These are phyloP conservation scores for Penicillium sp. DNA, from an alignment of 2,329 filamentous ascomycete species.

Conservation along the genomic window DNA sequence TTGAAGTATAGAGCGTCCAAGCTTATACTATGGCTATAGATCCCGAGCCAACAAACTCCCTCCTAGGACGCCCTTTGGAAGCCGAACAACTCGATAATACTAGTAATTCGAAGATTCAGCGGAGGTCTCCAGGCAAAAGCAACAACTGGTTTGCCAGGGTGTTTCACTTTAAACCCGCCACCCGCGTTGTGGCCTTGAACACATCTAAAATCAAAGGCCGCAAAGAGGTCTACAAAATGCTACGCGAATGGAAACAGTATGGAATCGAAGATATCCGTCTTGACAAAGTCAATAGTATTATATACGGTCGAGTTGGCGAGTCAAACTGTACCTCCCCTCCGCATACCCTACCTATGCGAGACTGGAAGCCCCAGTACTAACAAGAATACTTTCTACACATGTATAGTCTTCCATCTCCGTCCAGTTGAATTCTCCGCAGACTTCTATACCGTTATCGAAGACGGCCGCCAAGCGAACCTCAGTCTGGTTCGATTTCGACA, in stretches of 20 bases:
- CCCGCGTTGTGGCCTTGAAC: conserved; percentile 74
- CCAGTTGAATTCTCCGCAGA: conserved; percentile 87
- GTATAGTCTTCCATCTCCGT: conserved; percentile 72
- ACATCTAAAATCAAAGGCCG: conserved; percentile 74
- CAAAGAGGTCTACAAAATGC: conserved; percentile 74
- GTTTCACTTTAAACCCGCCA: conserved; percentile 86
- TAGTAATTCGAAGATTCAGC: conserved; percentile 2
- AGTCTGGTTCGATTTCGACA: conserved; percentile 86
- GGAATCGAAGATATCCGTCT: conserved; percentile 81
- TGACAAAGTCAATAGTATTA: conserved; percentile 77
- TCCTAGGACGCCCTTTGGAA: conserved; percentile 22
- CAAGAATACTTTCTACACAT: conserved; percentile 39
- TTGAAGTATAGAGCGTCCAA: neutral
- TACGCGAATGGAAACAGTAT: conserved; percentile 79
- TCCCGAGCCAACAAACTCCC: conserved; percentile 6
- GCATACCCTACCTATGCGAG: neutral
- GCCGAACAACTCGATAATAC: conserved; percentile 4
- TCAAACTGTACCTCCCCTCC: conserved; percentile 72
- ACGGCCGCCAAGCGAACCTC: conserved; percentile 75
- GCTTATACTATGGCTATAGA: conserved; percentile 15
- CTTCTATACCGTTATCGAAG: conserved; percentile 86
- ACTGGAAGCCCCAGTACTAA: conserved; percentile 22
- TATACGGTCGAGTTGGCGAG: conserved; percentile 77
- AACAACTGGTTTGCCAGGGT: conserved; percentile 89
- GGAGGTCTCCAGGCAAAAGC: conserved; percentile 44